Percentiles rank a stretch among this genome's conserved stretches.
Conservation (phyloP, 306 rosid genomes). For the Luffa acutangula region DNA sequence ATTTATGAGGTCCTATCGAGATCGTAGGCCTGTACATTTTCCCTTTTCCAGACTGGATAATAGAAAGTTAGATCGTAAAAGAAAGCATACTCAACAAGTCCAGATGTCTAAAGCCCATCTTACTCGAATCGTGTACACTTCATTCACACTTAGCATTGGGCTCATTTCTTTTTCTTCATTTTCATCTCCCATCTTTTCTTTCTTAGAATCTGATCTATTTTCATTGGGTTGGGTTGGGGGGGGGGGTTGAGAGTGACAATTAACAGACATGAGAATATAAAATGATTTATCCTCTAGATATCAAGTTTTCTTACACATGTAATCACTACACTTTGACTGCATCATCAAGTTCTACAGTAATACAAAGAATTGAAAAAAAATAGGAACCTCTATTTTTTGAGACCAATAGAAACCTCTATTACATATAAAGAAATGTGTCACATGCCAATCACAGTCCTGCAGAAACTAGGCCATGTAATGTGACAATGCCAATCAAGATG, state of each 20-base stretch:
- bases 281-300: not conserved
- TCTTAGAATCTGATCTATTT: not conserved
- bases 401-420: not conserved
- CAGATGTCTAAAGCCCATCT: not conserved
- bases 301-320: not conserved
- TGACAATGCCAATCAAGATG: slow-evolving; percentile 76
- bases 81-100: not conserved
- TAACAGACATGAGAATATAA: not conserved
- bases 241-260: not conserved
- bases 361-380: not conserved
- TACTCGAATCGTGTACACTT: not conserved
- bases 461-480: slow-evolving; percentile 93
- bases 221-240: not conserved
- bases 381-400: not conserved
- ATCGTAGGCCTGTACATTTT: not conserved
- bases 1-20: not conserved
- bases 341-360: not conserved
- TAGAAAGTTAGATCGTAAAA: not conserved
- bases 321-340: not conserved
- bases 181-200: not conserved
- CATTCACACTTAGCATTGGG: not conserved
- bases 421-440: not conserved
- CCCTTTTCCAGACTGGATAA: not conserved
- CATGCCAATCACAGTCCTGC: slow-evolving; percentile 52
- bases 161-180: not conserved